Conservation (phyloP, 2,329 filamentous ascomycete genomes). For the Plenodomus tracheiphilus region DNA sequence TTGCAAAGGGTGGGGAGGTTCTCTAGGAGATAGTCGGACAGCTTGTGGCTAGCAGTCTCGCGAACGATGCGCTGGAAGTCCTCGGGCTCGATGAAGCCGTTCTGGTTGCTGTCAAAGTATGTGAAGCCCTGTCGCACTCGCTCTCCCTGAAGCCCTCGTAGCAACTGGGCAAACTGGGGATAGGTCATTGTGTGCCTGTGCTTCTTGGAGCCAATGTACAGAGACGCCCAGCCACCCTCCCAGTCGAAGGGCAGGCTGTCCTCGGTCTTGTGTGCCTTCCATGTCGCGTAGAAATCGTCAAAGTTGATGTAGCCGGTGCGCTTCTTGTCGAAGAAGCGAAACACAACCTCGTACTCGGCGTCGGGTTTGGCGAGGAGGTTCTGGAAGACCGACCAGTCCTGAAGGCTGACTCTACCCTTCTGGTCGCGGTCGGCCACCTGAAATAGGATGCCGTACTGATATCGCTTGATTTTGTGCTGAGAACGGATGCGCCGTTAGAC, state of each 20-base stretch:
- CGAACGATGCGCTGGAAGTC: conserved; percentile 97
- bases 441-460: conserved; percentile 95
- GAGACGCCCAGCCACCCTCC: conserved; percentile 93
- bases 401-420: conserved; percentile 72
- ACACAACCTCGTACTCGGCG: conserved; percentile 98
- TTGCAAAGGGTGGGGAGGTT: conserved; percentile 94
- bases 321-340: conserved; percentile 90
- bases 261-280: conserved; percentile 84
- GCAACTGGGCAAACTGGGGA: conserved; percentile 96
- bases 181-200: conserved; percentile 92
- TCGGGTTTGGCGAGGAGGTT: conserved; percentile 92
- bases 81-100: conserved; percentile 93
- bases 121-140: conserved; percentile 94
- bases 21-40: conserved; percentile 91
- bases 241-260: conserved; percentile 92
- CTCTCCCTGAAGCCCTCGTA: conserved; percentile 94
- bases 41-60: conserved; percentile 91
- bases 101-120: conserved; percentile 83
- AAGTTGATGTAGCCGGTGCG: conserved; percentile 85
- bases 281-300: conserved; percentile 81
- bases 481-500: conserved; percentile 32
- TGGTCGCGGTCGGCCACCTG: conserved; percentile 80
- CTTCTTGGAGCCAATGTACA: conserved; percentile 89
- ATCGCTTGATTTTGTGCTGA: conserved; percentile 96
- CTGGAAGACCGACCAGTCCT: conserved; percentile 92